Base-by-base conservation (phyloP, 495 filamentous ascomycete species). In the Xanthoparmelia taractica region DNA sequence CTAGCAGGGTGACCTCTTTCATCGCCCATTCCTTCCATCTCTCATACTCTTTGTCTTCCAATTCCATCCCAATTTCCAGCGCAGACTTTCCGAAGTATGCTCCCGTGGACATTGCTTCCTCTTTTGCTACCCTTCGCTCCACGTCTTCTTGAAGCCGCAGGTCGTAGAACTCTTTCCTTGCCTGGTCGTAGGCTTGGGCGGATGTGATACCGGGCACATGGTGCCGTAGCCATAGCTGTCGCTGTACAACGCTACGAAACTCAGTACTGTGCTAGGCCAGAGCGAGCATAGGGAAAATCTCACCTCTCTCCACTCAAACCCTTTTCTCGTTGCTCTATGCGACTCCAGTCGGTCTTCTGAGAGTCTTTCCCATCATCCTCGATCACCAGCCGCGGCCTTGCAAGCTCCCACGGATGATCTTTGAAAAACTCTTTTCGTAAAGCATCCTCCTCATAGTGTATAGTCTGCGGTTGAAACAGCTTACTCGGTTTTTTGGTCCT, bases 331-430 rank as follows among this genome's bases (percentile, higher is more conserved):
- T 97, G 93, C 72, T 77, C 75, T 62, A 96, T 75, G 69, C 77
- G 85, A 66, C 86, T 87, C 89, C 94, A 98, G 74, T 97, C 82
- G 62, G 84, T 84, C 56, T 76, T 78, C 67, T 84, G 79, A 43
- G 77, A 81, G 72, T 98, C 94, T 71, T 84, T 88, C 33, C 94
- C 94, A 70, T 92, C 86, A 69, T 85, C 81, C 76, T 98, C 94
- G 17, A 96, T 76, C 33, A 98, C 74, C 65, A 96, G 80, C 67
- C 86, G 81, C 58, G 94, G 94, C 66, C 94, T 82, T 36, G 95
- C 94, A 69, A 98, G 79, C 73, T 98, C 94, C 94, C 94, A 98
- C 7, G 94, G 94, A 75, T 98, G 94, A 73, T 98, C 92, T 64
- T 79, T 80, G 77, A 87, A 97, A 78, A 97, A 98, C 34, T 87